These are phyloP conservation scores for Lodderomyces beijingensis DNA, from an alignment of 1,139 yeast species.

Conservation along the genomic window DNA sequence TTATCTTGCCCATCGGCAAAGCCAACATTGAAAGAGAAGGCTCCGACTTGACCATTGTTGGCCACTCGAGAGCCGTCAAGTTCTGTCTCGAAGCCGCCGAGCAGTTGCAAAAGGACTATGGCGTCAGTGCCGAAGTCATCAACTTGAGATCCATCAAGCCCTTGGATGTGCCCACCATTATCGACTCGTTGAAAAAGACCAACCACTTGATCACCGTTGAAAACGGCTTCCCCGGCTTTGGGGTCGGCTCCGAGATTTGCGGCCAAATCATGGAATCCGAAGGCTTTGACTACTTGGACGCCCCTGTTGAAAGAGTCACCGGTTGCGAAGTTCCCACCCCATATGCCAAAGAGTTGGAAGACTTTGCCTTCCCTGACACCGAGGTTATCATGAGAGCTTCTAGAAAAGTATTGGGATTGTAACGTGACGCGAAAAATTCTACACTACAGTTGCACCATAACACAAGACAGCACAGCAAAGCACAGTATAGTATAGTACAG, in stretches of 20 bases:
- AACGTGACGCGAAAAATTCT: too few species aligned
- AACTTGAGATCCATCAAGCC: constrained; percentile 98
- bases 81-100: constrained; percentile 90
- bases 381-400: constrained; percentile 88
- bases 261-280: constrained; percentile 98
- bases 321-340: constrained; percentile 99
- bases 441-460: too few species aligned
- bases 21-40: constrained; percentile 96
- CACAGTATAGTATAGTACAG: too few species aligned
- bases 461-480: too few species aligned
- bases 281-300: constrained; percentile 97
- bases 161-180: constrained; percentile 80
- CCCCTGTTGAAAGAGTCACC: constrained; percentile 97
- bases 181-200: constrained; percentile 91
- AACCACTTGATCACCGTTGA: constrained; percentile 95
- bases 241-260: constrained; percentile 97
- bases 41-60: constrained; percentile 80
- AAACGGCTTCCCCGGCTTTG: constrained; percentile 97
- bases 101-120: constrained; percentile 73
- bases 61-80: constrained; percentile 88
- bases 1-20: constrained; percentile 87
- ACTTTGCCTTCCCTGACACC: constrained; percentile 97
- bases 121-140: constrained; percentile 88
- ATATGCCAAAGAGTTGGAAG: constrained; percentile 93
- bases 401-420: constrained; percentile 80